Evolutionary conservation across 345 rosid species (phyloP), one percentile per base, ranked within the genome.

Genomic region (Rubroshorea leprosula): DNA sequence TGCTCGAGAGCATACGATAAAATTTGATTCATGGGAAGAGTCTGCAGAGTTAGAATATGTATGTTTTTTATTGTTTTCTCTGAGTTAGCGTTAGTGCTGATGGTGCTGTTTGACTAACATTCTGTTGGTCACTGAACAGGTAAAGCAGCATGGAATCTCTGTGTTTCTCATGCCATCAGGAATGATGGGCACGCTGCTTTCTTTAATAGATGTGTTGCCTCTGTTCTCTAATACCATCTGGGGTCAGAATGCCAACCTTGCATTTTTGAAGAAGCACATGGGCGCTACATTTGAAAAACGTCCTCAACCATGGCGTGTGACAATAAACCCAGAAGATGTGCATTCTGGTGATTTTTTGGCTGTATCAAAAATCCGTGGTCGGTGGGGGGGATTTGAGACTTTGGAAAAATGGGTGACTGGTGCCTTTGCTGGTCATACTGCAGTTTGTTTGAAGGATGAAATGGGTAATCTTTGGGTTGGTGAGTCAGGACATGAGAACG

Each of bases 391-490:
- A 41, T 93, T 93, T 78, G 97, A 93, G 85, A 80, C 97, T 0
- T 74, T 93, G 65, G 99, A 93, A 74, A 93, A 93, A 72, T 93
- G 99, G 99, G 97, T 93, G 44, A 93, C 96, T 12, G 99, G 99
- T 18, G 97, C 99, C 55, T 93, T 86, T 72, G 97, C 99, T 68
- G 99, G 99, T 71, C 99, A 93, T 43, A 89, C 99, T 12, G 91
- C 99, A 19, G 99, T 93, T 70, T 93, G 99, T 79, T 74, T 93
- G 80, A 87, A 87, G 74, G 99, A 93, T 79, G 86, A 82, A 55
- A 58, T 65, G 63, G 97, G 96, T 56, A 85, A 87, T 64, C 90
- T 93, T 51, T 93, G 99, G 99, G 99, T 93, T 78, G 99, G 94
- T 65, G 99, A 93, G 82, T 93, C 99, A 0, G 99, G 97, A 31